phyloP scores from a whole-genome alignment of 2,329 filamentous ascomycete genomes.

The Mollisia scopiformis region DNA sequence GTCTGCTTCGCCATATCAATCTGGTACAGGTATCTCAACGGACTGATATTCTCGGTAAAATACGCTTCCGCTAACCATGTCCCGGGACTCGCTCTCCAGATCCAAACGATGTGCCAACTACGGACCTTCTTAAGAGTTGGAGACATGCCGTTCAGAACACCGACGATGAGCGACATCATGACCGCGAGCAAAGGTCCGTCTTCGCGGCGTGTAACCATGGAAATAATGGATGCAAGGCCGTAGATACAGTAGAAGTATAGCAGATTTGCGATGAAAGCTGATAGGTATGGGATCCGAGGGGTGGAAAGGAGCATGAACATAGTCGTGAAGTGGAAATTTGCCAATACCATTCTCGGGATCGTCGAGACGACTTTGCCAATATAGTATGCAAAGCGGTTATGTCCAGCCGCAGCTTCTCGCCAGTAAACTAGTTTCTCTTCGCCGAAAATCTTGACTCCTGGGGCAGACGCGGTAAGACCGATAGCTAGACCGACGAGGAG shows the following conservation, averaged over 20 bases:
- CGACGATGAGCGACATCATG: conserved; percentile 55
- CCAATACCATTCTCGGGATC: conserved; percentile 52
- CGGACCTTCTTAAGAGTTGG: conserved; percentile 52
- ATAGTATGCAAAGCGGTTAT: conserved; percentile 59
- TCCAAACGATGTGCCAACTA: conserved; percentile 56
- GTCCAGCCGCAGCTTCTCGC: conserved; percentile 58
- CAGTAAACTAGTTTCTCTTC: conserved; percentile 57
- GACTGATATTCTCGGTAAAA: conserved; percentile 53
- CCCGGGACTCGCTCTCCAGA: conserved; percentile 57
- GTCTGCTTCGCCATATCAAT: conserved; percentile 47
- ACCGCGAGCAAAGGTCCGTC: conserved; percentile 60
- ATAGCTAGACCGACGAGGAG: conserved; percentile 57
- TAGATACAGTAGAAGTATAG: conserved; percentile 63
- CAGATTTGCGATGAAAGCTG: conserved; percentile 53
- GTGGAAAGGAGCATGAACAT: conserved; percentile 51
- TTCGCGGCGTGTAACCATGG: conserved; percentile 57
- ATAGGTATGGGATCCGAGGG: conserved; percentile 52
- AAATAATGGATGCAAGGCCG: conserved; percentile 54
- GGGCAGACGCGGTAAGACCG: conserved; percentile 56
- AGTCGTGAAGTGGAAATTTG: conserved; percentile 57
- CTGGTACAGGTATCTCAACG: conserved; percentile 53
- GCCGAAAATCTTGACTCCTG: conserved; percentile 59
- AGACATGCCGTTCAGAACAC: conserved; percentile 56
- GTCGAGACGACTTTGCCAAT: conserved; percentile 56
- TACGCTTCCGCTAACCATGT: conserved; percentile 61